phyloP scores from a whole-genome alignment of 2,329 filamentous ascomycete species.

The Chrysoporthe puriensis region DNA sequence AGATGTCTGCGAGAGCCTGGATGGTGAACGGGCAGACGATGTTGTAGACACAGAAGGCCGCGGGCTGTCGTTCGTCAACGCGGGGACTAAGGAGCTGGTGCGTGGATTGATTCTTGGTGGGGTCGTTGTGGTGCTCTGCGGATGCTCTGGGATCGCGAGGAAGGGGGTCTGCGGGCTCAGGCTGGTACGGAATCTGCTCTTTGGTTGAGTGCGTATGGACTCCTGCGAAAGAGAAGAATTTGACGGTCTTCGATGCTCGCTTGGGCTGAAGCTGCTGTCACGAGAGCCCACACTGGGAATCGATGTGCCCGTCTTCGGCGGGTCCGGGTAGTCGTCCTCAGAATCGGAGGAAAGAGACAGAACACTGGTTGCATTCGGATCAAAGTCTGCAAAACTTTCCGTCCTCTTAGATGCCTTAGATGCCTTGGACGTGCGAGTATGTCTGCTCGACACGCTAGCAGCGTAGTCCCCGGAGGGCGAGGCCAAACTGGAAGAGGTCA shows the following conservation, averaged over 20 bases:
- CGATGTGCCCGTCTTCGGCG: slow-evolving; percentile 40
- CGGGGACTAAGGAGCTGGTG: slow-evolving; percentile 36
- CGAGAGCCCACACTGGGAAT: slow-evolving; percentile 36
- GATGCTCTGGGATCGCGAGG: slow-evolving; percentile 43
- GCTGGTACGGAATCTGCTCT: slow-evolving; percentile 39
- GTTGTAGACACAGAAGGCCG: slow-evolving; percentile 43
- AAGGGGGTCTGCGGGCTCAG: slow-evolving; percentile 47
- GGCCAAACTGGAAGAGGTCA: slow-evolving; percentile 35
- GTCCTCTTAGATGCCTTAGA: slow-evolving; percentile 56
- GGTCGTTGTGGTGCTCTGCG: slow-evolving; percentile 30
- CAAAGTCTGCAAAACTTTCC: slow-evolving; percentile 52
- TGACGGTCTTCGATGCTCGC: slow-evolving; percentile 25
- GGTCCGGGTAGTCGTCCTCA: slow-evolving; percentile 48
- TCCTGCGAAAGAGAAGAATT: slow-evolving; percentile 25
- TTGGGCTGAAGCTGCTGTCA: slow-evolving; percentile 29
- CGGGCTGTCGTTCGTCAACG: slow-evolving; percentile 34
- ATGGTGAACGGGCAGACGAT: slow-evolving; percentile 39
- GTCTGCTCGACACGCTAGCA: slow-evolving; percentile 58
- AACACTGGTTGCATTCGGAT: slow-evolving; percentile 59
- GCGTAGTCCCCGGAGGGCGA: slow-evolving; percentile 46
- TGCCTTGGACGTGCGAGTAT: slow-evolving; percentile 58
- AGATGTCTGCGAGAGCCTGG: slow-evolving; percentile 34
- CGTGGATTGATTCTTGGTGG: slow-evolving; percentile 33
- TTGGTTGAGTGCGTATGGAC: slow-evolving; percentile 20
- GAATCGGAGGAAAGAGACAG: slow-evolving; percentile 62